Evolutionary conservation across 768 basidiomycete species (phyloP).

Genomic region (Lepiota brunneoincarnata): DNA sequence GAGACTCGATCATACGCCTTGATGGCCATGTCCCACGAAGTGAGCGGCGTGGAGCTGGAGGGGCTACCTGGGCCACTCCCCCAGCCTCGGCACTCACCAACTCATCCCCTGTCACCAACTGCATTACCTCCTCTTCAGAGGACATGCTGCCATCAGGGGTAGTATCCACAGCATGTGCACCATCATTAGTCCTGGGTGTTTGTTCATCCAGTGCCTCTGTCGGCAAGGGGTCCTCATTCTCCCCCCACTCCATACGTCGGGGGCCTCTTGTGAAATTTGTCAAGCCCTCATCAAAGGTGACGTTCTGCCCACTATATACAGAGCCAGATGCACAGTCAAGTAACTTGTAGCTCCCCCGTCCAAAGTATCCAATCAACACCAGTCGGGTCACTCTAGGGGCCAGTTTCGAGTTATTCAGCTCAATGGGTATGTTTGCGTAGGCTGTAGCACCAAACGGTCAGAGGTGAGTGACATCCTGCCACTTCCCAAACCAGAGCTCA

Average conservation of each 20-base stretch:
- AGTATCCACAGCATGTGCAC: no score
- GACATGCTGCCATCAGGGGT: no score
- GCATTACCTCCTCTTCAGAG: no score
- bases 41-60: not conserved
- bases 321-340: slow-evolving; percentile 4
- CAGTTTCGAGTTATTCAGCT: slow-evolving; percentile 18
- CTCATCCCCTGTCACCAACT: no score
- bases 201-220: not conserved
- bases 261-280: slow-evolving; percentile 16
- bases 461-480: slow-evolving; percentile 22
- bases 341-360: slow-evolving; percentile 15
- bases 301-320: slow-evolving; percentile 15
- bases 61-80: not conserved
- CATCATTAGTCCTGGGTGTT: no score
- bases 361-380: slow-evolving; percentile 18
- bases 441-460: no score
- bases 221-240: no score
- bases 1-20: no score
- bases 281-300: slow-evolving; percentile 22
- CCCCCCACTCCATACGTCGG: slow-evolving; percentile 14
- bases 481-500: slow-evolving; percentile 13
- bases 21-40: no score
- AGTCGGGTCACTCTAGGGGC: slow-evolving; percentile 15
- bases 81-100: no score
- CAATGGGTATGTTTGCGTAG: slow-evolving; percentile 24